Evolutionary conservation across 306 rosid genomes (phyloP), one percentile per base, ranked within the genome.

Genomic region (Vigna hirtella): DNA sequence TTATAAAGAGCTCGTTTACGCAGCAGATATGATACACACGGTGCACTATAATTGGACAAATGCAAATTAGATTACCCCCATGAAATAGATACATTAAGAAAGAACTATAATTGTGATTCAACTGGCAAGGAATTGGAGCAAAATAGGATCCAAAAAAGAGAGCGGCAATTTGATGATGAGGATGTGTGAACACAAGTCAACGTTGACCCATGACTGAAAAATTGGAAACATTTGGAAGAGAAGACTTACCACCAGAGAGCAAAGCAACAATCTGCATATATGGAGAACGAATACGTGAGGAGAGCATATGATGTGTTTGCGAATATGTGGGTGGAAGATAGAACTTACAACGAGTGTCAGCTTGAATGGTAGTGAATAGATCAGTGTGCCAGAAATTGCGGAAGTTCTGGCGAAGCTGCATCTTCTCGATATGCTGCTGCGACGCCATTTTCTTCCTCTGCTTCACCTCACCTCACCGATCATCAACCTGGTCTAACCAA

Each of bases 361-460:
- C 90, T 79, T 85, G 85, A 17, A 89, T 79, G 45, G 98, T 85
- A 6, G 61, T 32, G 80, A 88, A 52, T 64, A 93, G 91, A 73
- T 91, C 90, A 20, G 94, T 42, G 88, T 93, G 98, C 98, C 96
- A 89, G 87, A 93, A 68, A 87, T 93, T 93, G 22, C 98, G 94
- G 79, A 67, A 93, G 66, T 43, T 88, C 88, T 93, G 91, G 57
- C 98, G 93, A 43, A 81, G 58, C 90, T 93, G 93, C 98, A 93
- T 84, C 96, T 90, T 93, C 22, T 90, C 96, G 5, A 90, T 72
- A 53, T 86, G 77, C 62, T 55, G 77, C 88, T 88, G 91, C 66
- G 87, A 84, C 69, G 94, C 87, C 98, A 90, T 92, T 65, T 65
- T 9, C 15, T 64, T 64, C 16, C 48, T 8, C 28, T 64, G 8